Percentiles rank a stretch among this genome's conserved stretches.
Evolutionary conservation across 2,329 filamentous ascomycete genomes (phyloP).

Genomic region (Daldinia sp.): DNA sequence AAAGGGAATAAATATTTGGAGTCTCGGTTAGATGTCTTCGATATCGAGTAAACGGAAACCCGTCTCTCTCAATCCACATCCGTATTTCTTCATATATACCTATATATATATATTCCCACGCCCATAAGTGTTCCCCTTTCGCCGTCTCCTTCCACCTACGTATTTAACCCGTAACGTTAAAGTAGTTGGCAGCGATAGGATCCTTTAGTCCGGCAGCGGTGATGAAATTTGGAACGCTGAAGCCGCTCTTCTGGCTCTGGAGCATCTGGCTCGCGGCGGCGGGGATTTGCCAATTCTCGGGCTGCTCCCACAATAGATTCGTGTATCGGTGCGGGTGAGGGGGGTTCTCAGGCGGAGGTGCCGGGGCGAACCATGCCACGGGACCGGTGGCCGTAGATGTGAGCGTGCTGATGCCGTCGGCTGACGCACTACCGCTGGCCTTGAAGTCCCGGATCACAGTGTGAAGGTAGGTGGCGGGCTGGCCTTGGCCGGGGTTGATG

Average conservation of each 20-base stretch:
- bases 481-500: slow-evolving; percentile 39
- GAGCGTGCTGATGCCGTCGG: slow-evolving; percentile 37
- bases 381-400: slow-evolving; percentile 37
- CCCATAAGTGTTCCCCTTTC: background rate
- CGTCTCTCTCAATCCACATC: slow-evolving; percentile 11
- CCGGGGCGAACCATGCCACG: slow-evolving; percentile 44
- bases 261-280: slow-evolving; percentile 43
- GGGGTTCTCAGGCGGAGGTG: slow-evolving; percentile 48
- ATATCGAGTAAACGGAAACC: slow-evolving; percentile 14
- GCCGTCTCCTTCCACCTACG: no score
- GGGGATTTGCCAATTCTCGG: slow-evolving; percentile 47
- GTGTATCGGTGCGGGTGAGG: slow-evolving; percentile 51
- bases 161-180: slow-evolving; percentile 46
- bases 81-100: slow-evolving; percentile 20
- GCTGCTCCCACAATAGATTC: slow-evolving; percentile 50
- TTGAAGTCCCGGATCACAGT: slow-evolving; percentile 47
- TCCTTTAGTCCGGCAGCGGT: slow-evolving; percentile 41
- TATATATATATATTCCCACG: slow-evolving; percentile 21
- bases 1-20: slow-evolving; percentile 25
- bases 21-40: slow-evolving; percentile 15
- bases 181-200: slow-evolving; percentile 48
- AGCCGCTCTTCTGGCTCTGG: slow-evolving; percentile 46
- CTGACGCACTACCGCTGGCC: slow-evolving; percentile 34
- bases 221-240: slow-evolving; percentile 46
- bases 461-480: slow-evolving; percentile 43